A percentile compares a stretch with the other conserved stretches of the same genome.
Conservation (phyloP, 179 eudicot genomes). For the Sideroxylon spinosum region DNA sequence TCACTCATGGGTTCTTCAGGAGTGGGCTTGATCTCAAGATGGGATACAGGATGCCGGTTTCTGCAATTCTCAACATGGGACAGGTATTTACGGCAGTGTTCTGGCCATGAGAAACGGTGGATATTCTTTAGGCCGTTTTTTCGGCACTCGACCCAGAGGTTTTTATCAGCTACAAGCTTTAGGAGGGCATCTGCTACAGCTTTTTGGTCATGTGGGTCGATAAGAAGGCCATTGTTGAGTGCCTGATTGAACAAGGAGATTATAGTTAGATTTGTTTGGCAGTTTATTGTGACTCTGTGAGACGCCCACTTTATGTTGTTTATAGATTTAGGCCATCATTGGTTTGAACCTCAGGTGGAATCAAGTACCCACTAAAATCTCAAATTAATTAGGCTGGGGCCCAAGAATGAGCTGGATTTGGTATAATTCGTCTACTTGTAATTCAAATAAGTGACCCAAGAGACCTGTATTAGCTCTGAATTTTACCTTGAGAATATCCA, state of each 20-base stretch:
- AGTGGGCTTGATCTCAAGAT: slow-evolving; percentile 27
- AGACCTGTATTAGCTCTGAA: not conserved
- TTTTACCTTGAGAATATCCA: slow-evolving; percentile 47
- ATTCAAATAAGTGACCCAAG: not conserved
- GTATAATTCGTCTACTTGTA: slow-evolving; percentile 10
- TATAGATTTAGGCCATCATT: not conserved
- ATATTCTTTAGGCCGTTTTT: slow-evolving; percentile 50
- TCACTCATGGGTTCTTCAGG: slow-evolving; percentile 53
- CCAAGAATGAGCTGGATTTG: not conserved
- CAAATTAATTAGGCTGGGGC: not conserved
- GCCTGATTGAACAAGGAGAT: slow-evolving; percentile 29
- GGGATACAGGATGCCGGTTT: slow-evolving; percentile 38
- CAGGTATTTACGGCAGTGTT: slow-evolving; percentile 51
- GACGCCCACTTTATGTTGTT: not conserved
- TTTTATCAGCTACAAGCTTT: slow-evolving; percentile 54
- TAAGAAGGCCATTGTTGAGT: slow-evolving; percentile 48
- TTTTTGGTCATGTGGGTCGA: slow-evolving; percentile 57
- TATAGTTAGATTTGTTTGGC: slow-evolving; percentile 4
- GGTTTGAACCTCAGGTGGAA: not conserved
- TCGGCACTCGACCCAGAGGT: slow-evolving; percentile 50
- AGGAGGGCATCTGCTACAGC: slow-evolving; percentile 54
- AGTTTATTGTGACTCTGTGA: not conserved
- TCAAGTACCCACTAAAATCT: not conserved
- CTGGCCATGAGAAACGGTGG: slow-evolving; percentile 57
- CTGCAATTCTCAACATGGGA: slow-evolving; percentile 43